phyloP scores from a whole-genome alignment of 805 yeast species.

The Candida sonorensis region DNA sequence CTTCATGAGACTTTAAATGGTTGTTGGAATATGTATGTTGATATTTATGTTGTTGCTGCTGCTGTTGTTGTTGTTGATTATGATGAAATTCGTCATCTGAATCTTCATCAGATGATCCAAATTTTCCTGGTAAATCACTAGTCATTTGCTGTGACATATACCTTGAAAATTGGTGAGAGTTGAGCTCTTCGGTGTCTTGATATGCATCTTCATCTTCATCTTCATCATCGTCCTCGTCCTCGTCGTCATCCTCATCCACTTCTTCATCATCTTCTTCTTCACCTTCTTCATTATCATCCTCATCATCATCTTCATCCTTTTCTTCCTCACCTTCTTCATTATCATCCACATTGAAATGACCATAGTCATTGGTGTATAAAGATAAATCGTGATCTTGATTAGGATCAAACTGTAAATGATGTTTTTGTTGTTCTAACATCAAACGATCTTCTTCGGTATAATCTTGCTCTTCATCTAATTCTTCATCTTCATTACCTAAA shows the following conservation, averaged over 20 bases:
- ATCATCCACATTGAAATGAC: constrained; percentile 8
- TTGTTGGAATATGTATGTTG: no score
- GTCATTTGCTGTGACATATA: constrained; percentile 74
- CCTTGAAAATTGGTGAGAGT: constrained; percentile 53
- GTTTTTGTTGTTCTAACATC: constrained; percentile 2
- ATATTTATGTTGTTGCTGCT: constrained; percentile 1
- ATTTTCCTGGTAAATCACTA: constrained; percentile 40
- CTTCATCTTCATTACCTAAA: constrained; percentile 54
- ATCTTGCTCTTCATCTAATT: constrained; percentile 28
- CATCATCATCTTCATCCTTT: constrained; percentile 14
- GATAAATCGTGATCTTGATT: constrained; percentile 16
- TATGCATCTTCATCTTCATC: constrained; percentile 11
- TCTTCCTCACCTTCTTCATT: constrained; percentile 2
- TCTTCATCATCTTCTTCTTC: constrained; percentile 12
- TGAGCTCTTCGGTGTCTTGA: constrained; percentile 9
- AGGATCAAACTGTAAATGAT: constrained; percentile 18
- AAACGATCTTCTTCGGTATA: constrained; percentile 25
- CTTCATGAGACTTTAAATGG: no score
- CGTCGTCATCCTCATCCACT: constrained; percentile 9
- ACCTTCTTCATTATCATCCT: constrained; percentile 4
- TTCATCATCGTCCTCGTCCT: background rate
- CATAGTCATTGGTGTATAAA: constrained; percentile 4
- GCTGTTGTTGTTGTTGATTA: constrained; percentile 1
- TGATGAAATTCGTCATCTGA: constrained; percentile 41
- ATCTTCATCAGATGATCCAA: constrained; percentile 50